Evolutionary conservation across 306 rosid genomes (phyloP).

Genomic region (Gleditsia sinensis): DNA sequence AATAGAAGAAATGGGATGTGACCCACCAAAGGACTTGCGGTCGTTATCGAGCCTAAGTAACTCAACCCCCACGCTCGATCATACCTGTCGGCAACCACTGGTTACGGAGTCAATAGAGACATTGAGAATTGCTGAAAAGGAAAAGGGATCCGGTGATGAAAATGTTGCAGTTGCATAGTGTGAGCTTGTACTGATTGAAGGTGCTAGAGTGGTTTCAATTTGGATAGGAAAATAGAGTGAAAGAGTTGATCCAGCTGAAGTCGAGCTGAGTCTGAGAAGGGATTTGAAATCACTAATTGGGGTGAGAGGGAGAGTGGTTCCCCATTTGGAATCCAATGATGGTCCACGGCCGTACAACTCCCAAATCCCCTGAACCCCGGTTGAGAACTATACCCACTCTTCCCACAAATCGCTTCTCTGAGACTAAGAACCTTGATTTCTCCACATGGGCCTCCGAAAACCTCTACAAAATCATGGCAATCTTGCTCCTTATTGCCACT

Average conservation of each 20-base stretch:
- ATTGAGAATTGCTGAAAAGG: too few species aligned
- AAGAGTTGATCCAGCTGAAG: conserved; percentile 34
- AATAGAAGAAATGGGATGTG: too few species aligned
- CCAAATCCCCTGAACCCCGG: conserved; percentile 63
- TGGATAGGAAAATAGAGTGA: not conserved
- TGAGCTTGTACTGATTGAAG: too few species aligned
- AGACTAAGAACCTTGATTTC: conserved; percentile 54
- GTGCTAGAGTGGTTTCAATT: too few species aligned
- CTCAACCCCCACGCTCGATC: too few species aligned
- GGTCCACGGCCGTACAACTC: conserved; percentile 73
- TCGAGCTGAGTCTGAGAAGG: conserved; percentile 16
- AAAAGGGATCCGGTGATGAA: too few species aligned
- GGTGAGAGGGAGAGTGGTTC: not conserved
- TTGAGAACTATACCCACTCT: conserved; percentile 46
- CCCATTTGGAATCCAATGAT: conserved; percentile 54
- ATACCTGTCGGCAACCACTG: too few species aligned
- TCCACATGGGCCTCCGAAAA: conserved; percentile 75
- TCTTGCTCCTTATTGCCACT: conserved; percentile 57
- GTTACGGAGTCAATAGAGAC: too few species aligned
- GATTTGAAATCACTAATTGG: not conserved
- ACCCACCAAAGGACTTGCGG: too few species aligned
- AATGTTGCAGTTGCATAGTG: too few species aligned
- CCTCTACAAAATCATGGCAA: conserved; percentile 54
- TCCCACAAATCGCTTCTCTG: conserved; percentile 50
- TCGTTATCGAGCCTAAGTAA: too few species aligned